Evolutionary conservation across 306 rosid species (phyloP), one percentile per base, ranked within the genome.

Genomic region (Prunus salicina): DNA sequence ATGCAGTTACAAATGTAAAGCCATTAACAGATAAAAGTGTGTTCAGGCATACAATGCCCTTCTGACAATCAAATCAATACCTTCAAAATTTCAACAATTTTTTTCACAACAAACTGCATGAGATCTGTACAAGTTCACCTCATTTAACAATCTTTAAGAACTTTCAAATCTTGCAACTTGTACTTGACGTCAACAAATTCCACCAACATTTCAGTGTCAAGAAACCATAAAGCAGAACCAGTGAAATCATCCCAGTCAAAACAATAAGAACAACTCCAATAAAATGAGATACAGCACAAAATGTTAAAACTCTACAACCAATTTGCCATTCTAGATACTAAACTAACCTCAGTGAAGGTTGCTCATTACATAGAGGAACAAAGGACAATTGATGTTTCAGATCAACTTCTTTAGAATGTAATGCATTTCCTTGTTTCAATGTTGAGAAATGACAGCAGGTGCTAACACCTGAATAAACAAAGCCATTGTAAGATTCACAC

Each of bases 341-440:
- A 20, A 81, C 86, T 82, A 68, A 90, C 96, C 96, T 85, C 74
- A 72, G 50, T 19, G 86, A 78, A 63, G 75, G 77, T 47, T 69
- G 84, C 74, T 78, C 86, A 50, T 84, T 77, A 67, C 6, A 87
- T 72, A 66, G 32, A 56, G 74, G 82, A 72, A 73, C 83, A 66
- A 58, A 52, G 27, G 86, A 78, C 63, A 16, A 19, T 67, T 81
- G 76, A 82, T 79, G 80, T 16, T 74, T 88, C 57, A 64, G 51
- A 76, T 76, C 79, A 65, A 78, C 81, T 69, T 76, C 79, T 73
- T 78, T 75, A 12, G 73, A 58, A 78, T 78, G 75, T 75, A 73
- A 53, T 32, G 84, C 73, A 55, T 19, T 76, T 79, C 82, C 82
- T 55, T 80, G 77, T 28, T 70, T 70, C 70, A 68, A 60, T 51